Evolutionary conservation across 2,329 filamentous ascomycete genomes (phyloP), one percentile per base, ranked within the genome.

Genomic region (Teratosphaeria pseudoeucalypti): DNA sequence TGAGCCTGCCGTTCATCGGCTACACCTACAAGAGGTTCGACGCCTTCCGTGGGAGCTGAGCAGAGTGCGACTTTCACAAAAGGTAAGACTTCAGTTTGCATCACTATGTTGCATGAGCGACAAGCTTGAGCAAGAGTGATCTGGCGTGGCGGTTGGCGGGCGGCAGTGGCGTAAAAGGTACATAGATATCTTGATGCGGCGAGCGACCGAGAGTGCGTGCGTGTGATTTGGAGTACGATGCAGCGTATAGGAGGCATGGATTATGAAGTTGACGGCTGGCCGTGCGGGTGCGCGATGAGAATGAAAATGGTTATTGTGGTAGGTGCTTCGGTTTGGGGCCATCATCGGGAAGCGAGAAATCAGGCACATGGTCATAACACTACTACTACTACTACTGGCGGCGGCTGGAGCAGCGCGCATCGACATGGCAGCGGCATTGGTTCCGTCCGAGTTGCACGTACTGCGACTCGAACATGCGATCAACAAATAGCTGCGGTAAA

Each of bases 1-100:
- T 96, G 85, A 95, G 89, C 77, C 78, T 99, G 76, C 94, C 94
- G 2, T 99, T 96, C 74, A 94, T 95, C 68, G 90, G 90, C 39
- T 95, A 96, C 76, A 95, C 94, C 9, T 99, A 96, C 81, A 99
- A 97, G 84, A 89, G 94, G 63, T 99, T 99, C 76, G 85, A 86
- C 74, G 85, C 82, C 59, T 85, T 86, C 76, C 68, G 76, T 57
- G 71, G 70, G 37, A 71, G 62, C 55, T 73, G 65, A 67, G 43
- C 43, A 49, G n/a, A 23, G 5, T 49, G 16, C 19, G 9, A 6
- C 19, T 9, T 49, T 23, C 43, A 49, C 23, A 23, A 23, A 49
- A 49, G 43, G 43, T 49, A 49, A 49, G 43, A 43, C 37, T n/a
- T 43, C 2, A n/a, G n/a, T 6, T 23, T 49, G 43, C n/a, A 26